A percentile compares a stretch with the other conserved stretches of the same genome.
Evolutionary conservation across 306 rosid genomes (phyloP).

Genomic region (Sphenostylis stenocarpa): DNA sequence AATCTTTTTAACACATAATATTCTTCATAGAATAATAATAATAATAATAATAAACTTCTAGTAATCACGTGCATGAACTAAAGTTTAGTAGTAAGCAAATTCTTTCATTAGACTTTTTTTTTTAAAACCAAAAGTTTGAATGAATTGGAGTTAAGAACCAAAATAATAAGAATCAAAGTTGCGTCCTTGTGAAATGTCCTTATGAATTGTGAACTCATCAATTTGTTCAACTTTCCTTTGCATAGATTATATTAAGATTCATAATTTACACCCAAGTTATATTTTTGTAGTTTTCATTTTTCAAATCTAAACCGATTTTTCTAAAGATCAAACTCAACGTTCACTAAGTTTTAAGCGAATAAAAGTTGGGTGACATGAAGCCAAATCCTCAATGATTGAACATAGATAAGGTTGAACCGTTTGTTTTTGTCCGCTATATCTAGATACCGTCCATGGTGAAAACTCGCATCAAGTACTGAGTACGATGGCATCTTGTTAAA

Average conservation of each 20-base stretch:
- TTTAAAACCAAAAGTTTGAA: too few species aligned
- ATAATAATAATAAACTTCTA: not conserved
- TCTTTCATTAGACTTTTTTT: too few species aligned
- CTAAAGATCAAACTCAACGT: not conserved
- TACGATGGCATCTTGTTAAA: slow-evolving; percentile 48
- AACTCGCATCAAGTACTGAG: slow-evolving; percentile 46
- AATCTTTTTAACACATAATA: not conserved
- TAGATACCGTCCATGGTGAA: slow-evolving; percentile 46
- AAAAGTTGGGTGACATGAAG: slow-evolving; percentile 3
- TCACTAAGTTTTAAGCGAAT: not conserved
- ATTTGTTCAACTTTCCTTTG: too few species aligned
- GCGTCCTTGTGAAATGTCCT: too few species aligned
- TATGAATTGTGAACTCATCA: too few species aligned
- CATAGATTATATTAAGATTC: too few species aligned
- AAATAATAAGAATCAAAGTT: too few species aligned
- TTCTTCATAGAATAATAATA: not conserved
- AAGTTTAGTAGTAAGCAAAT: too few species aligned
- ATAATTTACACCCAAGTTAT: too few species aligned
- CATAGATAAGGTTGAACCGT: slow-evolving; percentile 28
- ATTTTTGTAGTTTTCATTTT: too few species aligned
- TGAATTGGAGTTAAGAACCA: too few species aligned
- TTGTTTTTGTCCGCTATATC: slow-evolving; percentile 42
- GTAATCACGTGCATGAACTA: not conserved
- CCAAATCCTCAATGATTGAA: slow-evolving; percentile 21
- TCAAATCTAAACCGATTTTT: too few species aligned